phyloP scores from a whole-genome alignment of 768 basidiomycete species.

The Leccinum rimulosum region DNA sequence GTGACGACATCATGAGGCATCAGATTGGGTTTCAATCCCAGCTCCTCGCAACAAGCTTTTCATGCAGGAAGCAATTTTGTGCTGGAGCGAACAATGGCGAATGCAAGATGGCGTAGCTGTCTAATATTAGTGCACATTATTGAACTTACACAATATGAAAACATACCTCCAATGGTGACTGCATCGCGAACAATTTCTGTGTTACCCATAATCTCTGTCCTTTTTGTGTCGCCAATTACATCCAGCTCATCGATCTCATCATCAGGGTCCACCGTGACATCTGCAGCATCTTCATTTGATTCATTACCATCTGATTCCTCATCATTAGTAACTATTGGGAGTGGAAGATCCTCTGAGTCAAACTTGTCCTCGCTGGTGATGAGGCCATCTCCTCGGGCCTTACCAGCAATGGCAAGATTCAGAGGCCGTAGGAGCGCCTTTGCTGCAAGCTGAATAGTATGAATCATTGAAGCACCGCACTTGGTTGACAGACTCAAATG shows the following conservation, averaged over 20 bases:
- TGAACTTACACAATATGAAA: too few relatives aligned
- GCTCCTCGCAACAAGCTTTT: not conserved
- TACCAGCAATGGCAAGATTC: too few relatives aligned
- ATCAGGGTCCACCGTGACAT: not conserved
- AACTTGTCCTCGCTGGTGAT: not conserved
- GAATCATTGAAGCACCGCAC: constrained; percentile 1
- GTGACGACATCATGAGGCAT: not conserved
- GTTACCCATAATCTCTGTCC: too few relatives aligned
- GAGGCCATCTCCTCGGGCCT: too few relatives aligned
- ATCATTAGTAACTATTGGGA: too few relatives aligned
- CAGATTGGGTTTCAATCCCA: not conserved
- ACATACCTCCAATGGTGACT: too few relatives aligned
- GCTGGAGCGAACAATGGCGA: not conserved
- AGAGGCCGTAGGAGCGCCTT: not conserved
- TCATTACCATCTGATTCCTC: too few relatives aligned
- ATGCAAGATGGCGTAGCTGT: not conserved
- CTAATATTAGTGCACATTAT: too few relatives aligned
- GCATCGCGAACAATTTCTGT: too few relatives aligned
- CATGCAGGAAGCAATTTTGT: not conserved
- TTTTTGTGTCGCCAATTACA: too few relatives aligned
- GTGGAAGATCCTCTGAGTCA: too few relatives aligned
- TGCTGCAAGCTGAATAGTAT: not conserved
- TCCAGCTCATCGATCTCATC: not conserved
- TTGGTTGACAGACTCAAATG: not conserved
- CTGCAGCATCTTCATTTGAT: too few relatives aligned